Base-by-base conservation (phyloP, 176 grass and related monocot species). In the Zizania latifolia region DNA sequence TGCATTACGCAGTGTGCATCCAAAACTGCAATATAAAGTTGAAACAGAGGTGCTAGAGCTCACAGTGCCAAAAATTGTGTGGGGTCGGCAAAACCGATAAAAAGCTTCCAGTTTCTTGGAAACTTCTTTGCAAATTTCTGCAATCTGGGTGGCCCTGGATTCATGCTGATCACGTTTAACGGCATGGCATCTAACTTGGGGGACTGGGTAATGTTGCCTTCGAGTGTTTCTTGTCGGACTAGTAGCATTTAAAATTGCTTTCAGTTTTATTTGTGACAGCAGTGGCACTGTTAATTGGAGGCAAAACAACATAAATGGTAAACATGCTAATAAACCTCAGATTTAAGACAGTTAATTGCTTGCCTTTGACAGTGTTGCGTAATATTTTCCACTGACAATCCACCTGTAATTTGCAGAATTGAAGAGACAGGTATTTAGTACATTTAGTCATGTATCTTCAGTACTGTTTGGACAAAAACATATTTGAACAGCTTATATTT, bases 31-130 rank as follows among this genome's bases (percentile, higher is more conserved):
- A 37, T 37, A 12, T 15, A 51, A 5, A 36, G 13, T 33, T 45
- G 7, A 39, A 59, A 32, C 14, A 50, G 2, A 10, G 8, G 46
- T 63, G 38, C 29, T 17, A 78, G 17, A 65, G 21, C 93, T 90
- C 80, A 93, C 93, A 4, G 93, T 92, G 79, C 90, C 93, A 17
- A 88, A 83, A 6, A 97, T 81, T 62, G 93, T 93, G 54, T 97
- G 93, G 33, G 90, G 93, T 19, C 93, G 85, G 67, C 68, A 90
- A 72, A 97, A 97, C 50, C 48, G 60, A 37, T 85, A 88, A 36
- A 97, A 97, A 26, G 90, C 80, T 19, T 60, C 26, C 37, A 86
- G 13, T 30, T 86, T 81, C 14, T 82, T 79, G 13, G 4, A 21
- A 37, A 81, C 9, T 21, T 31, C 21, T 70, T 6, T 9, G 7